phyloP scores from a whole-genome alignment of 805 yeast species.

The Yarrowia bubula region DNA sequence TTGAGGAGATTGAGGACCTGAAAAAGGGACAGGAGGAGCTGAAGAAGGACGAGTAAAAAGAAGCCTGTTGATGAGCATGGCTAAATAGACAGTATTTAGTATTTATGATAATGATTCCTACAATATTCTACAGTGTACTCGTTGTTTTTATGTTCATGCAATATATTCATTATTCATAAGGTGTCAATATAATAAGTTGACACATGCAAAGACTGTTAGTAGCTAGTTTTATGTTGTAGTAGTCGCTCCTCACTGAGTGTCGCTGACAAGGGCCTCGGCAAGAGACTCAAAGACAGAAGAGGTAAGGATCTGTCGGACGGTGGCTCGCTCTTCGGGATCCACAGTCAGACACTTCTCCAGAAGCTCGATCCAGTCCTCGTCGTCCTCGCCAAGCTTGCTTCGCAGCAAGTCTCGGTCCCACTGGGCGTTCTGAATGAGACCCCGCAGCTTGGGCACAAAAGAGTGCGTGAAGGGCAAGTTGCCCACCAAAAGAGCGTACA shows the following conservation, averaged over 20 bases:
- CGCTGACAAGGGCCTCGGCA: constrained; percentile 22
- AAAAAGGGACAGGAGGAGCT: not conserved
- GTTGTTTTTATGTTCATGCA: not conserved
- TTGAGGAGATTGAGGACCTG: not conserved
- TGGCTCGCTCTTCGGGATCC: constrained; percentile 29
- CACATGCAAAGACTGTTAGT: constrained; percentile 23
- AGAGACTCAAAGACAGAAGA: constrained; percentile 19
- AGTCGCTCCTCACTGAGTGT: not conserved
- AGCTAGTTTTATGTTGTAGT: not conserved
- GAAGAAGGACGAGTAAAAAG: not conserved
- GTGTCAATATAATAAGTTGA: constrained; percentile 1
- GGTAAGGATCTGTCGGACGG: constrained; percentile 28
- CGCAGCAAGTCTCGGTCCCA: constrained; percentile 50
- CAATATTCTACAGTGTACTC: not conserved
- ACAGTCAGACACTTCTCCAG: constrained; percentile 30
- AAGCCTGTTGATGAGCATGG: not conserved
- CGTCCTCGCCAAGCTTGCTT: constrained; percentile 23
- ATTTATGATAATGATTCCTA: not conserved
- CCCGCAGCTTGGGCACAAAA: constrained; percentile 75
- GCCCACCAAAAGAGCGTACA: constrained; percentile 71
- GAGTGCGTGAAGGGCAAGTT: constrained; percentile 78
- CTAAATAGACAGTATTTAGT: not conserved
- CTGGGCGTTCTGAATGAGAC: constrained; percentile 66
- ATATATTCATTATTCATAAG: constrained; percentile 24
- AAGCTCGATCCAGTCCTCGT: constrained; percentile 28